Conservation (phyloP, 1,284 basidiomycete genomes). For the Malassezia arunalokei region DNA sequence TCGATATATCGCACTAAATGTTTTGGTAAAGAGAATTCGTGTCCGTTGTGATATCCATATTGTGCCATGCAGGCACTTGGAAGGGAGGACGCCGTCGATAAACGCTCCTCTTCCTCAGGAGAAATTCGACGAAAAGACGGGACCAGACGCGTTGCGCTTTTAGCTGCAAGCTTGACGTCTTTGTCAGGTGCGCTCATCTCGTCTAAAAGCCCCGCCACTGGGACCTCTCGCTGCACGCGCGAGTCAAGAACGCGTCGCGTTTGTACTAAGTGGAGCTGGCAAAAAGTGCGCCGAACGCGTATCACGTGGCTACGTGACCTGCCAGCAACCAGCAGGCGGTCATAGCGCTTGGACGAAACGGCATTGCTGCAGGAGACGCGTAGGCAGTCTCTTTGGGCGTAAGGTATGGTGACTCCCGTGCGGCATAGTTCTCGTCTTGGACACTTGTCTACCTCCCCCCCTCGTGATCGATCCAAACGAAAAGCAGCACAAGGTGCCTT, state of each 20-base stretch:
- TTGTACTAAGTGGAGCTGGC: too few relatives aligned
- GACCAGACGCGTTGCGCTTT: constrained; percentile 5
- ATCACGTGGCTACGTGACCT: too few relatives aligned
- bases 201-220: too few relatives aligned
- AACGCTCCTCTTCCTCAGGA: constrained; percentile 21
- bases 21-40: constrained; percentile 61
- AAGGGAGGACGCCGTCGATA: constrained; percentile 24
- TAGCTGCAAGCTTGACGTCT: background rate
- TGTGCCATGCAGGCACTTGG: constrained; percentile 25
- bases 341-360: background rate
- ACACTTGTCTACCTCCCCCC: background rate
- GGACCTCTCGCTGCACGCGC: too few relatives aligned
- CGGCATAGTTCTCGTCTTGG: constrained; percentile 6
- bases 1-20: constrained; percentile 86
- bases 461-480: constrained; percentile 6
- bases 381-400: too few relatives aligned
- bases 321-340: background rate
- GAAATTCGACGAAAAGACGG: constrained; percentile 32
- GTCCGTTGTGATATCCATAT: constrained; percentile 53
- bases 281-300: too few relatives aligned
- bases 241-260: too few relatives aligned
- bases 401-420: background rate
- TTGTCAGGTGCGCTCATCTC: background rate
- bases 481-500: constrained; percentile 6
- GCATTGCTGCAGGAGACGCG: background rate